Percentiles rank a stretch among this genome's conserved stretches.
phyloP scores from a whole-genome alignment of 2,329 filamentous ascomycete genomes.

The Neopestalotiopsis clavispora region DNA sequence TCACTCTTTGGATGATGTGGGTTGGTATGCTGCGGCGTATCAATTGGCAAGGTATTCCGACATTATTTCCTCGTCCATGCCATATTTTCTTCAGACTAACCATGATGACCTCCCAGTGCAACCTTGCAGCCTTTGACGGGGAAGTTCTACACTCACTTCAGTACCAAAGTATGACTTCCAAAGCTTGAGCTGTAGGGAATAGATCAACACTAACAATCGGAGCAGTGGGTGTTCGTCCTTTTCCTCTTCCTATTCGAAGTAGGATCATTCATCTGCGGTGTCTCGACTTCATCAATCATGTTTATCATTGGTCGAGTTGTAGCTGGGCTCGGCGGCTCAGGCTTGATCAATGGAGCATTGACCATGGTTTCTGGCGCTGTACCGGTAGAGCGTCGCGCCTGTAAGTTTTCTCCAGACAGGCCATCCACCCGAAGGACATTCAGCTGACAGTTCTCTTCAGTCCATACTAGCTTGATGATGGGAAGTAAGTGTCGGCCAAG shows the following conservation, averaged over 20 bases:
- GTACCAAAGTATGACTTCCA: conserved; percentile 31
- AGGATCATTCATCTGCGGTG: conserved; percentile 56
- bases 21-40: conserved; percentile 23
- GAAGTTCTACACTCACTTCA: conserved; percentile 50
- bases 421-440: not conserved
- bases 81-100: not conserved
- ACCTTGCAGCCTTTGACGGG: conserved; percentile 22
- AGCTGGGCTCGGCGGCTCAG: conserved; percentile 55
- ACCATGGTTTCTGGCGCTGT: conserved; percentile 49
- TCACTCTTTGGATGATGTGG: conserved; percentile 21
- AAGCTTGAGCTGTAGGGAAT: not conserved
- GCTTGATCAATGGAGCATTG: conserved; percentile 52
- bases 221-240: conserved; percentile 38
- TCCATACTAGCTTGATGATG: conserved; percentile 20
- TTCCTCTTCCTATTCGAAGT: conserved; percentile 57
- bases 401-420: conserved; percentile 12
- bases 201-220: not conserved
- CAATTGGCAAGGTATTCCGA: conserved; percentile 18
- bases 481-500: conserved; percentile 20
- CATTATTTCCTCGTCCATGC: not conserved
- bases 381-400: conserved; percentile 42
- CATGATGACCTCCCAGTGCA: conserved; percentile 1
- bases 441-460: not conserved
- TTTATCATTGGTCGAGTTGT: conserved; percentile 59
- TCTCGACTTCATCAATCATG: conserved; percentile 49